phyloP scores from a whole-genome alignment of 495 filamentous ascomycete genomes.

The Penicillium antarcticum region DNA sequence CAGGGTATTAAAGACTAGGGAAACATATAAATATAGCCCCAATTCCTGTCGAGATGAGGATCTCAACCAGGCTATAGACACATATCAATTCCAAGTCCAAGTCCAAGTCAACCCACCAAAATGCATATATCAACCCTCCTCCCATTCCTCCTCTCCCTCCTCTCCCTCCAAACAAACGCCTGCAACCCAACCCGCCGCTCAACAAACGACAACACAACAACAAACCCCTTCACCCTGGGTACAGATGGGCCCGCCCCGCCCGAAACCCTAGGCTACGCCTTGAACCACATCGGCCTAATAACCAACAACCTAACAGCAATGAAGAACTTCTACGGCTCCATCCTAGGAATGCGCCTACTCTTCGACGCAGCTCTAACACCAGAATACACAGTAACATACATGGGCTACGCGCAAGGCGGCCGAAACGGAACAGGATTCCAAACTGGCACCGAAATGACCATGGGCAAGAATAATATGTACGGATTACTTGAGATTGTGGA shows the following conservation, averaged over 20 bases:
- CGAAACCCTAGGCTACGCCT: conserved; percentile 26
- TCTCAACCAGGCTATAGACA: too few relatives aligned
- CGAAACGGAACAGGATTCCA: conserved; percentile 34
- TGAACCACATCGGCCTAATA: conserved; percentile 32
- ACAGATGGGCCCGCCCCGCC: conserved; percentile 12
- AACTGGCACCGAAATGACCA: conserved; percentile 21
- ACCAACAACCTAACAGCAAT: conserved; percentile 21
- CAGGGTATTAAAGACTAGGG: too few relatives aligned
- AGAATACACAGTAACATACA: conserved; percentile 25
- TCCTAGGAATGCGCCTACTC: conserved; percentile 32
- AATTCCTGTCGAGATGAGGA: too few relatives aligned
- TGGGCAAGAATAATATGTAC: conserved; percentile 27
- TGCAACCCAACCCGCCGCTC: background rate
- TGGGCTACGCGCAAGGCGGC: conserved; percentile 28
- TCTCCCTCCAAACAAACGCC: background rate
- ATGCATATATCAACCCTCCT: background rate
- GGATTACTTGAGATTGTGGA: conserved; percentile 30
- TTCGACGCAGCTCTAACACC: conserved; percentile 25
- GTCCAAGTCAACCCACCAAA: background rate
- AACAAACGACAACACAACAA: background rate
- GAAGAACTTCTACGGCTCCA: conserved; percentile 27
- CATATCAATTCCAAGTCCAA: too few relatives aligned
- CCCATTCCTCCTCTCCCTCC: background rate
- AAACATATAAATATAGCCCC: too few relatives aligned
- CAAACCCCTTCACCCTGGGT: conserved; percentile 7